These are phyloP conservation scores for Fusarium annulatum DNA, from an alignment of 2,329 filamentous ascomycete species.

Conservation along the genomic window DNA sequence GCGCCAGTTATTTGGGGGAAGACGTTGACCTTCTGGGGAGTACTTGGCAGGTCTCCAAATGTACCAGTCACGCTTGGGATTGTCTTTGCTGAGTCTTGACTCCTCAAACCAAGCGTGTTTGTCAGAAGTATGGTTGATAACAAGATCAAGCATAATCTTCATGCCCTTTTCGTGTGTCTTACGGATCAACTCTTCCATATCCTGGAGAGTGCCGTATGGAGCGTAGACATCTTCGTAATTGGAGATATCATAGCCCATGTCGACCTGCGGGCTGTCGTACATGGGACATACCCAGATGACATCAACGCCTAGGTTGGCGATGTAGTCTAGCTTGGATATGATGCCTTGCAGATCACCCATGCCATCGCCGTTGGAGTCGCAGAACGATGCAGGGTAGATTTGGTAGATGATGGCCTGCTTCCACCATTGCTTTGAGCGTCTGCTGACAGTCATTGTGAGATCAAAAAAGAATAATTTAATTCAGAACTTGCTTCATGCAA, in stretches of 20 bases:
- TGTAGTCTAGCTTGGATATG: conserved; percentile 63
- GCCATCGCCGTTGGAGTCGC: conserved; percentile 65
- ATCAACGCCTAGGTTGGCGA: conserved; percentile 34
- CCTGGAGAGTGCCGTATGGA: conserved; percentile 41
- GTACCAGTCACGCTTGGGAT: conserved; percentile 67
- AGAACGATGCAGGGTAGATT: conserved; percentile 67
- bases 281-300: conserved; percentile 44
- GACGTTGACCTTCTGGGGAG: conserved; percentile 64
- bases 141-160: conserved; percentile 42
- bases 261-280: conserved; percentile 43
- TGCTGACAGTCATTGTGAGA: conserved; percentile 37
- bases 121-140: conserved; percentile 43
- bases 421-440: conserved; percentile 58
- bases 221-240: conserved; percentile 43
- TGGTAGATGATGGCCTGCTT: conserved; percentile 66
- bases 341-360: conserved; percentile 65
- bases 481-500: fast-evolving
- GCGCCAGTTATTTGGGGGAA: conserved; percentile 81
- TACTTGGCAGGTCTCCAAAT: conserved; percentile 66
- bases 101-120: conserved; percentile 44
- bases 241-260: conserved; percentile 44
- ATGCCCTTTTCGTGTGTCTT: conserved; percentile 40
- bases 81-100: conserved; percentile 33
- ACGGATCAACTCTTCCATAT: conserved; percentile 40
- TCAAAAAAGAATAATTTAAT: too few species aligned